Base-by-base conservation (phyloP, 169 alveolate genomes). In the Hepatocystis sp. region DNA sequence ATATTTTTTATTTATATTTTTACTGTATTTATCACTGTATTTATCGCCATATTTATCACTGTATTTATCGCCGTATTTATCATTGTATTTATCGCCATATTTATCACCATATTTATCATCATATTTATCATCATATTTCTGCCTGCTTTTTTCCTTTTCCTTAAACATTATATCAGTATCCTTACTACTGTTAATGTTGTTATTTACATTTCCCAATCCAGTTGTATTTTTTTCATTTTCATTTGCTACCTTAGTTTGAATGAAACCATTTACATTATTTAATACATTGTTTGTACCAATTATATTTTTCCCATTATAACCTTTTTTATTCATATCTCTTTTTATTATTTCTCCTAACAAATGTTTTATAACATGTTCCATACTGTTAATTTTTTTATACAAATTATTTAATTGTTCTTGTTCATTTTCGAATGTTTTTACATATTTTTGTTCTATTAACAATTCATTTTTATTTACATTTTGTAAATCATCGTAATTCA, bases 361-460 rank as follows among this genome's bases (percentile, higher is more conserved):
- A 51, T 78, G 67, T 49, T 78, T 78, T 23, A 78, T 78, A 49
- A 78, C 34, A 25, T 60, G 34, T 28, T 78, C 89, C 89, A 78
- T 78, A 44, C 89, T 78, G 13, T 25, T 61, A 10, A 78, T 21
- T 53, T 78, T 78, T 78, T 46, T 78, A 19, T 30, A 21, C 30
- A 78, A 78, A 49, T 63, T 78, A 15, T 47, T 39, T 55, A 78
- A n/a, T 42, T 78, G 56, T 10, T 53, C 65, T 4, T 63, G 19
- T 28, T 61, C 67, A 46, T 63, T 61, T 32, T 78, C 84, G 2
- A 25, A 61, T 40, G 63, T 49, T 30, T 40, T 61, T 42, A 78
- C 89, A 61, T 32, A 78, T 78, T 78, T 78, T 17, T 78, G 60
- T n/a, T n/a, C n/a, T 61, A 78, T 49, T 36, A 78, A 39, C 15